phyloP scores from a whole-genome alignment of 2,329 filamentous ascomycete genomes.

The Pseudopithomyces maydicus region DNA sequence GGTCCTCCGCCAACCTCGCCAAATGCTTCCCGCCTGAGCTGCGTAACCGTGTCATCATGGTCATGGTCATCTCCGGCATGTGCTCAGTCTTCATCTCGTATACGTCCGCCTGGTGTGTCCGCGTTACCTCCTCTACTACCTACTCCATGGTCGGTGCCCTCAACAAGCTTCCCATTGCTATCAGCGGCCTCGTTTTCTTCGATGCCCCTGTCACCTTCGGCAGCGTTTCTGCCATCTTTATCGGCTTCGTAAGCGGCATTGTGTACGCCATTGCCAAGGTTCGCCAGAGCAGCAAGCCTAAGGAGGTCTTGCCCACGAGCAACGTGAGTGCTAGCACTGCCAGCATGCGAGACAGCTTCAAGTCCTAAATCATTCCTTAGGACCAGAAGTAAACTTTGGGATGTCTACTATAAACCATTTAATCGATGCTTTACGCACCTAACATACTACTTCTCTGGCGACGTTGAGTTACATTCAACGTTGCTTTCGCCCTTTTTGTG shows the following conservation, averaged over 20 bases:
- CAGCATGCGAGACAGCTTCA: slow-evolving; percentile 85
- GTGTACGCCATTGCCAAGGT: slow-evolving; percentile 90
- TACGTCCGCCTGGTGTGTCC: slow-evolving; percentile 98
- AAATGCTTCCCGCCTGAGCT: slow-evolving; percentile 86
- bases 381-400: slow-evolving; percentile 15
- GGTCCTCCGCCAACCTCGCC: slow-evolving; percentile 81
- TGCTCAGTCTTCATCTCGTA: slow-evolving; percentile 99
- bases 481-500: background rate
- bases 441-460: slow-evolving; percentile 4
- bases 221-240: slow-evolving; percentile 85
- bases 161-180: slow-evolving; percentile 95
- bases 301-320: slow-evolving; percentile 68
- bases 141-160: slow-evolving; percentile 98
- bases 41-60: slow-evolving; percentile 78
- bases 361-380: slow-evolving; percentile 45
- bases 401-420: slow-evolving; percentile 15
- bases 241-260: slow-evolving; percentile 90
- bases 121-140: slow-evolving; percentile 94
- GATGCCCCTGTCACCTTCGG: slow-evolving; percentile 90
- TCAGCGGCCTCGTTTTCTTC: slow-evolving; percentile 94
- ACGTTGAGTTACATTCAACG: slow-evolving; percentile 12
- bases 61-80: slow-evolving; percentile 93
- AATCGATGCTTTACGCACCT: background rate
- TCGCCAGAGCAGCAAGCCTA: slow-evolving; percentile 72
- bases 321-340: slow-evolving; percentile 89